Percentiles rank a stretch among this genome's conserved stretches.
These are phyloP conservation scores for Yamadazyma epiphylla DNA, from an alignment of 1,139 yeast species.

Conservation along the genomic window DNA sequence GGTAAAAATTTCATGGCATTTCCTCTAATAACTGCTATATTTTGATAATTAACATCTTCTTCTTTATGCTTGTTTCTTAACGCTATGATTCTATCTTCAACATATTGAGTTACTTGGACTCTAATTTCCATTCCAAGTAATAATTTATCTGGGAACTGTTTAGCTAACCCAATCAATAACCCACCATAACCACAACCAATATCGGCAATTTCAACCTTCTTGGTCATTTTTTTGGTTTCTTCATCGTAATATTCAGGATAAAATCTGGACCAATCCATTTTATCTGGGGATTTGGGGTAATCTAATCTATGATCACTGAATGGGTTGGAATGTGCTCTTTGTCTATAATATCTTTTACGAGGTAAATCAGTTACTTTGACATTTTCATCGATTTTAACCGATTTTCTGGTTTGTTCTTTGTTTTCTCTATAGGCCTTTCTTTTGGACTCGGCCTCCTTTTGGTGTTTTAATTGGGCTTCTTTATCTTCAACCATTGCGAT, in stretches of 20 bases:
- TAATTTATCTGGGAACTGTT: constrained; percentile 66
- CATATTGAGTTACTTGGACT: constrained; percentile 95
- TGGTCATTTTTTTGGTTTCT: constrained; percentile 37
- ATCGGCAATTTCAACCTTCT: constrained; percentile 84
- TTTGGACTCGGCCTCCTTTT: constrained; percentile 31
- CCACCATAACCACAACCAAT: constrained; percentile 99
- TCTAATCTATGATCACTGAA: constrained; percentile 92
- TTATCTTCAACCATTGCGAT: constrained; percentile 14
- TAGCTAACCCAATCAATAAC: constrained; percentile 72
- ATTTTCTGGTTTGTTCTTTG: constrained; percentile 33
- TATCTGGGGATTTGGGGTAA: constrained; percentile 75
- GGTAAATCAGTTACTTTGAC: constrained; percentile 48
- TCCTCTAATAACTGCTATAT: constrained; percentile 86
- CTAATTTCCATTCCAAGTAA: constrained; percentile 96
- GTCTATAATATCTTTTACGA: constrained; percentile 86
- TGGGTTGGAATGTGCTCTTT: constrained; percentile 97
- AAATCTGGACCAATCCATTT: constrained; percentile 81
- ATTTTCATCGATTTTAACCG: constrained; percentile 23
- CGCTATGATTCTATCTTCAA: constrained; percentile 91
- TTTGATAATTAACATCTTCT: constrained; percentile 48
- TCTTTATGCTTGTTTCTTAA: constrained; percentile 52
- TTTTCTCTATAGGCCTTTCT: constrained; percentile 38
- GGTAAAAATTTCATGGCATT: constrained; percentile 98
- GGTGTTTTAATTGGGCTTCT: constrained; percentile 26
- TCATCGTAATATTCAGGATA: constrained; percentile 60